Base-by-base conservation (phyloP, 2,329 filamentous ascomycete species). In the Botrytis deweyae region DNA sequence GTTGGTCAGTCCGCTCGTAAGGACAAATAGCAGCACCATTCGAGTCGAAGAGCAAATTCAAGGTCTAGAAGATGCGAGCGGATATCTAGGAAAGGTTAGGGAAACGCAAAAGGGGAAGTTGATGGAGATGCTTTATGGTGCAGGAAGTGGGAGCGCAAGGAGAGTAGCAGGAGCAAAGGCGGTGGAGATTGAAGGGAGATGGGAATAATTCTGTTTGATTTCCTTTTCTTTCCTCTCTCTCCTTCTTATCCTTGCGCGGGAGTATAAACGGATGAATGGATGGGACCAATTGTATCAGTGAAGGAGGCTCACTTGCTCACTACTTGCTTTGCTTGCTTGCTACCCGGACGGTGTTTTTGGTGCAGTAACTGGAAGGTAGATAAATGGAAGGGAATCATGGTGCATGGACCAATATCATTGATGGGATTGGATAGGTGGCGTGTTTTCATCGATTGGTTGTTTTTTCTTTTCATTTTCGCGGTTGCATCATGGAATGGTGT, bases 31-130 rank as follows among this genome's bases (percentile, higher is more conserved):
- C 20, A 93, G 90, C 76, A 92, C 90, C 40, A 85, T 95, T 29
- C 90, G 90, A 1, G 87, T 98, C 29, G 93, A 95, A 75, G 93
- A 95, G 79, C 95, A 98, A 85, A 93, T 98, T 77, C 86, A 87
- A 63, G 94, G 95, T 7, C 83, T 98, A 33, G 91, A 93, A 78
- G 91, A 92, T 38, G 95, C 94, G 5, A 93, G 94, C 78, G 87
- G 88, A 20, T 93, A 97, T 80, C 86, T 98, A 16, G 91, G 92
- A 75, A 88, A 87, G 14, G 90, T 97, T 55, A 86, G 95, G 59
- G 89, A 93, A 76, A 88, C 88, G 77, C 95, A 98, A 84, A 96
- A 95, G 85, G 88, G 89, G 74, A 94, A 93, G 83, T 85, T 96
- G 78, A 90, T 96, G 88, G 91, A 95, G 84, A 89, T 92, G 83